A percentile compares a stretch with the other conserved stretches of the same genome.
phyloP scores from a whole-genome alignment of 441 rosid species.

The Arabidopsis hybrid region DNA sequence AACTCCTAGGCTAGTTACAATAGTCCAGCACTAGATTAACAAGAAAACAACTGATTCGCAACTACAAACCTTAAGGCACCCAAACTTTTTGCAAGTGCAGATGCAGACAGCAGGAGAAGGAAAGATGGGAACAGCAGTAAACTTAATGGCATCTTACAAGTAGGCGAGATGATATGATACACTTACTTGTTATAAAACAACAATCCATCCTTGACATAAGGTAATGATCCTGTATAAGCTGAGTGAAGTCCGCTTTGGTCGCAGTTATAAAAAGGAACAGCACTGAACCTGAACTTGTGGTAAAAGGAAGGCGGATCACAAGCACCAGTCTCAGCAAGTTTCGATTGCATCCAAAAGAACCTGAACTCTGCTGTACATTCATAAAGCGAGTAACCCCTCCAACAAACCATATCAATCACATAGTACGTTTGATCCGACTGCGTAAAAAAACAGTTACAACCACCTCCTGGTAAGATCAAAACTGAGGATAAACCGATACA shows the following conservation, averaged over 20 bases:
- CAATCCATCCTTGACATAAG: slow-evolving; percentile 89
- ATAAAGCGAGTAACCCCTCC: slow-evolving; percentile 89
- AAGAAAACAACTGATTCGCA: background rate
- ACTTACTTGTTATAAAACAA: slow-evolving; percentile 92
- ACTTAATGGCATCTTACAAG: slow-evolving; percentile 21
- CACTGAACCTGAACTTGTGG: slow-evolving; percentile 74
- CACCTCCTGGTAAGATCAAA: slow-evolving; percentile 26
- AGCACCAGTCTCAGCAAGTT: slow-evolving; percentile 91
- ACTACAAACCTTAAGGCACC: slow-evolving; percentile 5
- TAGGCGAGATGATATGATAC: slow-evolving; percentile 3
- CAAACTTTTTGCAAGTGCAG: slow-evolving; percentile 20
- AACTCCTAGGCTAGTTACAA: background rate
- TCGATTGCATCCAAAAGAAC: slow-evolving; percentile 88
- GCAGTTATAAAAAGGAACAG: slow-evolving; percentile 70
- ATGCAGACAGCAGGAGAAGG: slow-evolving; percentile 6
- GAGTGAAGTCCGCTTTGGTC: slow-evolving; percentile 72
- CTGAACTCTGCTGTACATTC: slow-evolving; percentile 94
- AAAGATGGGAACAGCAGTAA: background rate
- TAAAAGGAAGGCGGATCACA: slow-evolving; percentile 73
- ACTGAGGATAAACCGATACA: slow-evolving; percentile 4
- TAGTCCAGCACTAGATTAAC: background rate
- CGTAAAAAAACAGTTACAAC: slow-evolving; percentile 29
- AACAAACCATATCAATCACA: slow-evolving; percentile 91
- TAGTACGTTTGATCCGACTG: slow-evolving; percentile 89
- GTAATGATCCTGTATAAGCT: slow-evolving; percentile 63